Evolutionary conservation across 2,329 filamentous ascomycete species (phyloP), one percentile per base, ranked within the genome.

Genomic region (Fusarium nurragi): DNA sequence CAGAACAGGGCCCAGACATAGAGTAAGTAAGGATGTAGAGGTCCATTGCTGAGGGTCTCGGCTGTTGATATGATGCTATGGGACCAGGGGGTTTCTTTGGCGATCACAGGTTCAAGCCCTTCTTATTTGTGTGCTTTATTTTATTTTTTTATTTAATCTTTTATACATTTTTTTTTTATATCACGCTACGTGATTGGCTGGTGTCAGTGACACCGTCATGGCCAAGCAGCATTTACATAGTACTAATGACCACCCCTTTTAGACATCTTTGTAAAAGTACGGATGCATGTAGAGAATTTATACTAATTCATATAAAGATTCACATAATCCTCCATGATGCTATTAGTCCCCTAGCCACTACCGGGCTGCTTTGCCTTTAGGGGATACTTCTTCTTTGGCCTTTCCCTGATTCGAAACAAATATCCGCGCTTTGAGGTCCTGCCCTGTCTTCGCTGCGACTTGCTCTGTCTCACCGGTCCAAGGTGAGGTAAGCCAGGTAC

Each of bases 401-500:
- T 58, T 60, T 66, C 22, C 63, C 53, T 62, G 58, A 67, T 65
- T 65, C 30, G 63, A 64, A 53, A 59, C 36, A 50, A 56, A 59
- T 37, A 54, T 41, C 62, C 58, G 50, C 61, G 57, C 58, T 52
- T 54, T 64, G 44, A 58, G 32, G 57, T 30, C 39, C 39, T 41
- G 40, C 39, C 39, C 41, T 41, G 38, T 36, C 48, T 64, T 40
- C 63, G 45, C 63, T 66, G 63, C 58, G 56, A 66, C 63, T 60
- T 52, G 32, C 48, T 44, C 41, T 41, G 63, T 66, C 60, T 66
- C 63, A 66, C 45, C 40, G 48, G 43, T 41, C 63, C 58, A 50
- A 48, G 32, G 37, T 53, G 32, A 51, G 55, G 30, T 58, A 52
- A 37, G 30, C 26, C 38, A 60, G 57, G 54, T 53, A 60, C 39